phyloP scores from a whole-genome alignment of 768 basidiomycete species.

The Cystofilobasidium bisporidii region DNA sequence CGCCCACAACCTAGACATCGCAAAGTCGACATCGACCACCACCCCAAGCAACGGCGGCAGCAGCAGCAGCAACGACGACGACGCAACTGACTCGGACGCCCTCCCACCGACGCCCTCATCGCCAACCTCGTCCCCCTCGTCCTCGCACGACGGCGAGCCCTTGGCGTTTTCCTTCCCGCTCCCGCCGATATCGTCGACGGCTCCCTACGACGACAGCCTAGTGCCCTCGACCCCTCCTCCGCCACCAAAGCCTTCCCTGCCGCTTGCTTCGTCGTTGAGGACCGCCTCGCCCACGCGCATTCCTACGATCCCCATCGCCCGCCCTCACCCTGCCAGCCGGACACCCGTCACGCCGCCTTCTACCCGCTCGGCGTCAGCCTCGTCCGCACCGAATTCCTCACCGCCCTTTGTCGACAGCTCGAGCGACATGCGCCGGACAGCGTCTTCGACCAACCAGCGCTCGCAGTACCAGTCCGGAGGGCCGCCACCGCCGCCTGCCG shows the following conservation, averaged over 20 bases:
- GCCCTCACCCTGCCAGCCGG: neutral
- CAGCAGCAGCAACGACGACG: neutral
- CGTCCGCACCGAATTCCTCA: no score
- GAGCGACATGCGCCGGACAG: neutral
- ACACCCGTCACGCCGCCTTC: no score
- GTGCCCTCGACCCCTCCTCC: neutral
- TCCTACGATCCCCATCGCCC: neutral
- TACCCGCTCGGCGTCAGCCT: no score
- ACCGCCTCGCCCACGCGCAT: no score
- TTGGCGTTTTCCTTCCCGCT: neutral
- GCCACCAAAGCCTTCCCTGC: neutral
- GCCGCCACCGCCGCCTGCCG: neutral
- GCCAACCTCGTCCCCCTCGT: neutral
- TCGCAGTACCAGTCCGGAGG: neutral
- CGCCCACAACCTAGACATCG: neutral
- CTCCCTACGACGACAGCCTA: neutral
- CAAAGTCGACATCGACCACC: no score
- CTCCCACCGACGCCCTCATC: neutral
- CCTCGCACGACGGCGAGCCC: neutral
- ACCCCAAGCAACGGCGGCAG: neutral
- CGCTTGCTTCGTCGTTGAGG: no score
- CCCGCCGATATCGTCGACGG: neutral
- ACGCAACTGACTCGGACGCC: neutral
- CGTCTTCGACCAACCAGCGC: neutral
- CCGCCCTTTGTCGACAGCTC: no score